phyloP scores from a whole-genome alignment of 371 early-diverging fungal species.

The Mucor lusitanicus region DNA sequence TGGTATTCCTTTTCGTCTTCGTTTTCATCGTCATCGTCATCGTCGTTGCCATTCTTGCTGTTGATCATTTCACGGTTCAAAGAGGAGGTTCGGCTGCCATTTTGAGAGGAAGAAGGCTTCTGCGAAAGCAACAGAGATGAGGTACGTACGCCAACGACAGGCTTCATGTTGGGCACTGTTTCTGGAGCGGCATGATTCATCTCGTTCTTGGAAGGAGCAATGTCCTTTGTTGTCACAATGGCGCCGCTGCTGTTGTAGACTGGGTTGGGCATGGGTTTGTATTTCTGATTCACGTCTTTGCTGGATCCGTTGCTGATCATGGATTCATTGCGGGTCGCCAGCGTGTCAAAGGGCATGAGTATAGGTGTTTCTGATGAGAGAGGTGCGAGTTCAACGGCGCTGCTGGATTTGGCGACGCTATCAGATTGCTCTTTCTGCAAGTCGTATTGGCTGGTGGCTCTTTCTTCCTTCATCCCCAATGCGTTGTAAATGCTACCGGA shows the following conservation, averaged over 20 bases:
- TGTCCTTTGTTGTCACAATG: background rate
- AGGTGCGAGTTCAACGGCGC: constrained; percentile 4
- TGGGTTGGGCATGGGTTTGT: constrained; percentile 24
- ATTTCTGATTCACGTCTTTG: background rate
- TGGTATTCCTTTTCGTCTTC: constrained; percentile 18
- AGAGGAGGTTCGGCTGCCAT: background rate
- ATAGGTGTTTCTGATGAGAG: background rate
- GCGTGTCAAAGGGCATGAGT: background rate
- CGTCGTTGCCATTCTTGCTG: background rate
- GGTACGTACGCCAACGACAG: background rate
- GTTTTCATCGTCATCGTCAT: constrained; percentile 14
- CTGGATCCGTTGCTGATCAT: background rate
- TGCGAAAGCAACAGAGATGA: background rate
- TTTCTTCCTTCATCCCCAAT: background rate
- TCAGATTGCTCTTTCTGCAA: background rate
- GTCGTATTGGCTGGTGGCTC: constrained; percentile 4
- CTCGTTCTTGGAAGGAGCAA: background rate
- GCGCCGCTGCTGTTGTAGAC: background rate
- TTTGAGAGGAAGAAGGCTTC: background rate
- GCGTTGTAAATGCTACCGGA: constrained; percentile 9
- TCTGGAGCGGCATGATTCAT: background rate
- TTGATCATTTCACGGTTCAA: background rate
- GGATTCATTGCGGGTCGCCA: background rate
- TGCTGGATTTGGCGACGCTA: background rate
- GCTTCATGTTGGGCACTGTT: background rate